These are phyloP conservation scores for Lasiodiplodia theobromae DNA, from an alignment of 2,329 filamentous ascomycete species.

Conservation along the genomic window DNA sequence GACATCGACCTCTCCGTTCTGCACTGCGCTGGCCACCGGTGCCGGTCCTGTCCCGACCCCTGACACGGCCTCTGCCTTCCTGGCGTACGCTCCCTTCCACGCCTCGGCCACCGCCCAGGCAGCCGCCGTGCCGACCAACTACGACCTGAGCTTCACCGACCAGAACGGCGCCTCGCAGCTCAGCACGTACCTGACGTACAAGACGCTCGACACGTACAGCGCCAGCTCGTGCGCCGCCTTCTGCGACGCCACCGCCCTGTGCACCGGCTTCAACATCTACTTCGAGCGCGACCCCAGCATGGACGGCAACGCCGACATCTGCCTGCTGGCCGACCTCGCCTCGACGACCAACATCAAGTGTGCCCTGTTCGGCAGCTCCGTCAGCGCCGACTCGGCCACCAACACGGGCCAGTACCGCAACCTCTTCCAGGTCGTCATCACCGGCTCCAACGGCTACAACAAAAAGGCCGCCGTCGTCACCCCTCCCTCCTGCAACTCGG, in stretches of 20 bases:
- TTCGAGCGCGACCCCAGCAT: conserved; percentile 34
- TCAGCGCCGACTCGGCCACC: conserved; percentile 35
- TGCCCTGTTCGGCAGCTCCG: conserved; percentile 39
- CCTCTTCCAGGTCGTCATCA: conserved; percentile 35
- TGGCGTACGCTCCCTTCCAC: conserved; percentile 1
- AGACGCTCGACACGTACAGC: conserved; percentile 30
- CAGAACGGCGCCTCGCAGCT: conserved; percentile 30
- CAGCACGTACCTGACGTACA: conserved; percentile 33
- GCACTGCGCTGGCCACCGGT: conserved; percentile 13
- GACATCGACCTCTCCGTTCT: not conserved
- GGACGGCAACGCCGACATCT: conserved; percentile 29
- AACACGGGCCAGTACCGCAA: conserved; percentile 38
- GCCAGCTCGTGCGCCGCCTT: conserved; percentile 31
- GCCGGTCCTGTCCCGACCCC: conserved; percentile 11
- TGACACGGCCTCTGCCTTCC: conserved; percentile 15
- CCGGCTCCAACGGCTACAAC: conserved; percentile 37
- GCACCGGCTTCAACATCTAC: conserved; percentile 37
- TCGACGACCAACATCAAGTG: conserved; percentile 41
- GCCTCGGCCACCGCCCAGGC: not conserved
- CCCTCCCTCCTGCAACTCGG: conserved; percentile 26
- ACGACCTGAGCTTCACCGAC: conserved; percentile 30
- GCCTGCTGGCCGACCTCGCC: conserved; percentile 31
- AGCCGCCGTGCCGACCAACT: conserved; percentile 2
- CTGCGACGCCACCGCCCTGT: conserved; percentile 32
- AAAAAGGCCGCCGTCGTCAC: conserved; percentile 4